Evolutionary conservation across 2,329 filamentous ascomycete genomes (phyloP).

Genomic region (Penicillium sp.): DNA sequence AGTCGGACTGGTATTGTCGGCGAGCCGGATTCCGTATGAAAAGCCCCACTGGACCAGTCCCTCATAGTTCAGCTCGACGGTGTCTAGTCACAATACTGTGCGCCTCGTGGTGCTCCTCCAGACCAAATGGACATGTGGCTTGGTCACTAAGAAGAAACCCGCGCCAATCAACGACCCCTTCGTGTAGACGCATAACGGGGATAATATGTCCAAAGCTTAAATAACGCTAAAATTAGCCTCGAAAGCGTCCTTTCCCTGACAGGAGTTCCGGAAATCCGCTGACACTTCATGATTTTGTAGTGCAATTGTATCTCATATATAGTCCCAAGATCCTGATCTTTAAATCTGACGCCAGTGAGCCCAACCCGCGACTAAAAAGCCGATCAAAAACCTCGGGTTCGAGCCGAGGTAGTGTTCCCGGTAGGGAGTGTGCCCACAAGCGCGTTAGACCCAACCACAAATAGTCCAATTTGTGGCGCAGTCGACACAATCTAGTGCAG

Average conservation of each 20-base stretch:
- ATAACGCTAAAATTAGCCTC: background rate
- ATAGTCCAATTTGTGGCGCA: background rate
- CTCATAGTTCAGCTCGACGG: background rate
- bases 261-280: no score
- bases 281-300: no score
- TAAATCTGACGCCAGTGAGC: background rate
- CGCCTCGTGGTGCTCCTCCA: background rate
- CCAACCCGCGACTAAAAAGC: no score
- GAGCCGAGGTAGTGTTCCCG: background rate
- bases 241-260: background rate
- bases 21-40: background rate
- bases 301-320: background rate
- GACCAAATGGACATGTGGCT: background rate
- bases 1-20: no score
- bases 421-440: background rate
- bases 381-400: background rate
- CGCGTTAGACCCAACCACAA: background rate
- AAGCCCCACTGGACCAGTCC: background rate
- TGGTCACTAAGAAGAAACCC: background rate
- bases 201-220: background rate
- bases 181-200: background rate
- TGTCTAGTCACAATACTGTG: background rate
- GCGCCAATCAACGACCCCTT: background rate
- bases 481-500: background rate
- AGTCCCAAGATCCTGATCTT: background rate